Evolutionary conservation across 495 filamentous ascomycete genomes (phyloP).

Genomic region (Aspergillus homomorphus): DNA sequence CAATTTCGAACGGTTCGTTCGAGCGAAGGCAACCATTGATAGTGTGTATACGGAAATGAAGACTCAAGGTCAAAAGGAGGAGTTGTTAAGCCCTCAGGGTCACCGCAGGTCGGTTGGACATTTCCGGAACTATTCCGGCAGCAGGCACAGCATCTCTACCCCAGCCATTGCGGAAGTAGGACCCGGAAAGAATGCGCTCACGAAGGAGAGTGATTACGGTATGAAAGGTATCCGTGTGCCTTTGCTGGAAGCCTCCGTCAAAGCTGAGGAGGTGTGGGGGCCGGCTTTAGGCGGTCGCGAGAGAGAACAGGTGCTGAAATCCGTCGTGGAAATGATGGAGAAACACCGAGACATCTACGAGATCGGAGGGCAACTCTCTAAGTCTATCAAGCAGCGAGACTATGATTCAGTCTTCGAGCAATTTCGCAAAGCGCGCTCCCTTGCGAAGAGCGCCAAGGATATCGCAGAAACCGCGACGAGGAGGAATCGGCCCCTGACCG

Average conservation of each 20-base stretch:
- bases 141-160: constrained; percentile 42
- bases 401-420: constrained; percentile 84
- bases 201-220: constrained; percentile 93
- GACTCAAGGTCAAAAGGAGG: constrained; percentile 69
- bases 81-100: constrained; percentile 41
- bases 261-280: constrained; percentile 96
- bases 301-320: constrained; percentile 79
- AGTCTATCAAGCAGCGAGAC: constrained; percentile 84
- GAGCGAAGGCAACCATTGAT: constrained; percentile 94
- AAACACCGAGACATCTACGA: constrained; percentile 77
- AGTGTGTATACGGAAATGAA: constrained; percentile 98
- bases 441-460: constrained; percentile 68
- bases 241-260: constrained; percentile 81
- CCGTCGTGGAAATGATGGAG: constrained; percentile 69
- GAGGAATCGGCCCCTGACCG: constrained; percentile 50
- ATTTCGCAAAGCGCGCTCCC: constrained; percentile 72
- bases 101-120: constrained; percentile 67
- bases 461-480: constrained; percentile 53
- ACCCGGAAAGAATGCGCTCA: constrained; percentile 78
- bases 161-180: constrained; percentile 26
- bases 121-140: constrained; percentile 48
- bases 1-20: constrained; percentile 96
- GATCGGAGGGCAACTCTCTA: constrained; percentile 69
- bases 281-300: constrained; percentile 91
- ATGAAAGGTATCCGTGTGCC: constrained; percentile 85